Base-by-base conservation (phyloP, 73 alveolate genomes). In the Tetrahymena thermophila region DNA sequence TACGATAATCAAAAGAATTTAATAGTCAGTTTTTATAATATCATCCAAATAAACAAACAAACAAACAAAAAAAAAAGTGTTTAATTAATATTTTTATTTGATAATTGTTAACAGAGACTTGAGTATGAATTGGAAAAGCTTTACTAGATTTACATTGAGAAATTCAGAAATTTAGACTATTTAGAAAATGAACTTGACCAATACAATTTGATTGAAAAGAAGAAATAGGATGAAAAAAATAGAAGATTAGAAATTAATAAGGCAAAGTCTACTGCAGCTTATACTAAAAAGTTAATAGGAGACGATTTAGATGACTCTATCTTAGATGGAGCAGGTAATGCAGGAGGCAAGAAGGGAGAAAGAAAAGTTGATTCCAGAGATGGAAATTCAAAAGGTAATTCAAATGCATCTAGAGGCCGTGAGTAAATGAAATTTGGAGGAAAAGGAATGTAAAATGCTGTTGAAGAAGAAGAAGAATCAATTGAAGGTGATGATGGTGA, bases 121-220 rank as follows among this genome's bases (percentile, higher is more conserved):
- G 96, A 94, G 35, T 94, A 97, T 83, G 99, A 98, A 89, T 96
- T 98, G 93, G 98, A 98, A 94, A 96, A 96, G 71, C 94, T 98
- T 93, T 98, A 98, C 96, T 96, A 95, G 93, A 96, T 98, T 85
- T 99, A 98, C 94, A 99, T 99, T 40, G 99, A 98, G 96, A 98
- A 98, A 56, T 99, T 98, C 95, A 97, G 99, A 42, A 99, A 99
- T 95, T 97, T 98, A 85, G 99, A 98, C 94, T 99, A 98, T 94
- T 95, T 99, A 56, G 99, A 99, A 97, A 98, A 98, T 94, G 99
- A 98, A 85, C 96, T 98, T 38, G 99, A 98, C 85, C 93, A 94
- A 38, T 97, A 94, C 97, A 98, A 98, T 95, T 85, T 95, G 96
- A 96, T 93, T 44, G 99, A 98, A 40, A 40, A 40, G 44, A 40